These are phyloP conservation scores for Microcyclospora pomicola DNA, from an alignment of 2,329 filamentous ascomycete genomes.

Conservation along the genomic window DNA sequence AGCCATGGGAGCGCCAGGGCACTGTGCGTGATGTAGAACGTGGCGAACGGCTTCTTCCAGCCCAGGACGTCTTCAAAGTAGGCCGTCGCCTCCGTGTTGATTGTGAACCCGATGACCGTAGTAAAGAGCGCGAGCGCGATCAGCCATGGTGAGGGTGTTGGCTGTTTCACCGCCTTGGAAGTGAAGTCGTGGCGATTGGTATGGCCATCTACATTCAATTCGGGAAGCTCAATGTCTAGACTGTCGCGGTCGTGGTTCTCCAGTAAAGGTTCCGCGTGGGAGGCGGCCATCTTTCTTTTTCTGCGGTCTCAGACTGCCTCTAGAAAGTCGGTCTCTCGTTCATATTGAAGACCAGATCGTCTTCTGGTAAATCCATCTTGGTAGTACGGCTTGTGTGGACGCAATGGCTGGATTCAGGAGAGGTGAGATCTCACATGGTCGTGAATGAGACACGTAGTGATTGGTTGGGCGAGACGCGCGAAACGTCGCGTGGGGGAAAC, in stretches of 20 bases:
- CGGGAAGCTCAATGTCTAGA: not conserved
- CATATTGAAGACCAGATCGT: too few relatives aligned
- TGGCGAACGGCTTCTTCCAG: constrained; percentile 22
- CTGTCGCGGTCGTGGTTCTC: not conserved
- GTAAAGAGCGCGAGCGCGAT: constrained; percentile 13
- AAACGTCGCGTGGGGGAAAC: too few relatives aligned
- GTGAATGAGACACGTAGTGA: too few relatives aligned
- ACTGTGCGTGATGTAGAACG: constrained; percentile 21
- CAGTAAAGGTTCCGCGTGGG: not conserved
- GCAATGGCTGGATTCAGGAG: too few relatives aligned
- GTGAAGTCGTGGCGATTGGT: not conserved
- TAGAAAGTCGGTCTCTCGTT: too few relatives aligned
- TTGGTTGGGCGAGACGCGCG: too few relatives aligned
- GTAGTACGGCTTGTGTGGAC: too few relatives aligned
- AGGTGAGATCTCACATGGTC: too few relatives aligned
- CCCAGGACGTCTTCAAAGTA: constrained; percentile 21
- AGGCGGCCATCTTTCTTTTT: too few relatives aligned
- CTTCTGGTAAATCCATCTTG: too few relatives aligned
- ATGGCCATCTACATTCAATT: not conserved
- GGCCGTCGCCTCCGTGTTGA: constrained; percentile 21
- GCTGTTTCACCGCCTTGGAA: not conserved
- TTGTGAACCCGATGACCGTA: constrained; percentile 18
- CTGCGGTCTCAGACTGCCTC: too few relatives aligned
- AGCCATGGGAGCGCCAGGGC: constrained; percentile 20
- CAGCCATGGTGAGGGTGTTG: constrained; percentile 2